Conservation (phyloP, 148 eudicot genomes). For the Chenopodium berlandieri region DNA sequence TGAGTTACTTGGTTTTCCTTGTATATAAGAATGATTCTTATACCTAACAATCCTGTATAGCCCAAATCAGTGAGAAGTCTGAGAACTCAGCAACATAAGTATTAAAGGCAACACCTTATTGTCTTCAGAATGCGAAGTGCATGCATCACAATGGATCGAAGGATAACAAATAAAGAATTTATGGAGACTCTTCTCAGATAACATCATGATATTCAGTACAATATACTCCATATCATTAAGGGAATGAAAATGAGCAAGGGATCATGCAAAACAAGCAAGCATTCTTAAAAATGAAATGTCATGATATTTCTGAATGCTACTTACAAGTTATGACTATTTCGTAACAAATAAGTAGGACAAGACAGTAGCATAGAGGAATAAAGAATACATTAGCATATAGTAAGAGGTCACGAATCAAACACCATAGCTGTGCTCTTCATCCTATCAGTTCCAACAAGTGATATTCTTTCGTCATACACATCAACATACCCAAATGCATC, state of each 20-base stretch:
- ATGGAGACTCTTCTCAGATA: neutral
- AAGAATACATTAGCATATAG: neutral
- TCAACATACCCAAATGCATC: constrained; percentile 78
- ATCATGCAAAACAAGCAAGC: neutral
- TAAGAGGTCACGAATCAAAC: constrained; percentile 39
- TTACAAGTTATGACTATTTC: no score
- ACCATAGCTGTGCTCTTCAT: constrained; percentile 77
- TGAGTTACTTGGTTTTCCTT: no score
- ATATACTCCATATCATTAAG: no score
- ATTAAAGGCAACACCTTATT: no score
- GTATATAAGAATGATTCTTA: no score
- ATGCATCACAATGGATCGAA: no score
- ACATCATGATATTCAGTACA: neutral
- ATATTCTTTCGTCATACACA: constrained; percentile 63
- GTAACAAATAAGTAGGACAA: no score
- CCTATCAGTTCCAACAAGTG: constrained; percentile 64
- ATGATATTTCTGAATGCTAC: no score
- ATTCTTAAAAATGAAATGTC: neutral
- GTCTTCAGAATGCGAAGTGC: no score
- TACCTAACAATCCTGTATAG: no score
- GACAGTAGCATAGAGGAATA: neutral
- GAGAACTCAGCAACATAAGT: no score
- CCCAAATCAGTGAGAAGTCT: no score
- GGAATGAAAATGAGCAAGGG: neutral
- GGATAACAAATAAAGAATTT: neutral